Base-by-base conservation (phyloP, 768 basidiomycete genomes). In the Hortiboletus flavorubellus region DNA sequence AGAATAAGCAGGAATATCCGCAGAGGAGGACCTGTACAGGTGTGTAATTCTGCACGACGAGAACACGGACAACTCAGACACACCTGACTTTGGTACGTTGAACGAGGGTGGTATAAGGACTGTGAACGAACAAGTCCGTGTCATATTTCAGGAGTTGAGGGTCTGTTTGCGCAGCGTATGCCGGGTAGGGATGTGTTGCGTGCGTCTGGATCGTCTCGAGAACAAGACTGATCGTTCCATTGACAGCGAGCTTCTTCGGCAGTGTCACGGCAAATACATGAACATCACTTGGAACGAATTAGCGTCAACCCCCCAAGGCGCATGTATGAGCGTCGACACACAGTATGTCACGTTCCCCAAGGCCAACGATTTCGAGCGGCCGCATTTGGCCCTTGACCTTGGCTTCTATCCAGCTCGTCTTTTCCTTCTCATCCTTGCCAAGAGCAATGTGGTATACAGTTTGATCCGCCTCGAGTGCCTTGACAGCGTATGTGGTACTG, bases 61-160 rank as follows among this genome's bases (percentile, higher is more conserved):
- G 37, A 53, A 35, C 5, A 50, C 21, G 33, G 29, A 29, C 6
- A 47, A 53, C 29, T 31, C 39, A 18, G 14, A 74, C 86, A 44
- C 63, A 94, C 94, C 85, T 85, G 60, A 97, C 71, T 76, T 96
- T 97, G 18, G 91, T 88, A 44, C 92, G 82, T 70, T 96, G 93
- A 21, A 90, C 84, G 43, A 80, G 72, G 23, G 93, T 93, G 33
- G 75, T 68, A 68, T 97, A 98, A 38, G 90, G 89, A 65, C 91
- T 94, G 54, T 92, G 74, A 18, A 95, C 85, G 67, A 93, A 87
- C 10, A 93, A 75, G 68, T 86, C 84, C 0, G 86, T 80, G 48
- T 78, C 75, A 67, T 92, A 96, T 66, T 88, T 84, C 55, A 97
- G 77, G 31, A 82, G 81, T 69, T 95, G 94, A 2, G 84, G 80